Percentiles rank a stretch among this genome's conserved stretches.
These are phyloP conservation scores for Citrus unshiu DNA, from an alignment of 345 rosid species.

Conservation along the genomic window DNA sequence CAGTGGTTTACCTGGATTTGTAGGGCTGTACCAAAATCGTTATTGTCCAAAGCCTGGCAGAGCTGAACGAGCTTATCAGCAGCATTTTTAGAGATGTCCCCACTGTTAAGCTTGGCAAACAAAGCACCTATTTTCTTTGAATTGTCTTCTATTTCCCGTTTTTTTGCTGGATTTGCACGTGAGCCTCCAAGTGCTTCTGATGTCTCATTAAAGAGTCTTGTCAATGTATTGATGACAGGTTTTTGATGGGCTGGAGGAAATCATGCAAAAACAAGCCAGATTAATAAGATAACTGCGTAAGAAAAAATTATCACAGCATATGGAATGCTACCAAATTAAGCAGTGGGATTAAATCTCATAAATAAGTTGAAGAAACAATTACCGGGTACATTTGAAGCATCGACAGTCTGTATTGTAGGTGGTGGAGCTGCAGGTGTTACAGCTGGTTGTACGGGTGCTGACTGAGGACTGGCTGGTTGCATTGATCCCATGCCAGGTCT, in stretches of 20 bases:
- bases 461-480: slow-evolving; percentile 74
- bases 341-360: background rate
- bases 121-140: slow-evolving; percentile 89
- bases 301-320: background rate
- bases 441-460: slow-evolving; percentile 51
- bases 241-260: slow-evolving; percentile 66
- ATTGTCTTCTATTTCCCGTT: slow-evolving; percentile 96
- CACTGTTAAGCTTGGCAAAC: slow-evolving; percentile 85
- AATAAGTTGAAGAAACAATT: slow-evolving; percentile 6
- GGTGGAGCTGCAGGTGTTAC: slow-evolving; percentile 69
- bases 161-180: slow-evolving; percentile 85
- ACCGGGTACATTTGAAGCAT: slow-evolving; percentile 91
- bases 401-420: slow-evolving; percentile 88
- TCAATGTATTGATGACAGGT: slow-evolving; percentile 68
- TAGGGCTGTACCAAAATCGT: slow-evolving; percentile 72
- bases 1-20: slow-evolving; percentile 70
- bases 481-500: slow-evolving; percentile 60
- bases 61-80: slow-evolving; percentile 87
- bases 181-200: slow-evolving; percentile 90
- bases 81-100: slow-evolving; percentile 89
- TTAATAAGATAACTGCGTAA: background rate
- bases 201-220: slow-evolving; percentile 94
- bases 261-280: slow-evolving; percentile 6
- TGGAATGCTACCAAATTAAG: background rate
- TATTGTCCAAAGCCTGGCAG: slow-evolving; percentile 83